Percentiles rank a stretch among this genome's conserved stretches.
phyloP scores from a whole-genome alignment of 2,329 filamentous ascomycete species.

The Aspergillus tamarii region DNA sequence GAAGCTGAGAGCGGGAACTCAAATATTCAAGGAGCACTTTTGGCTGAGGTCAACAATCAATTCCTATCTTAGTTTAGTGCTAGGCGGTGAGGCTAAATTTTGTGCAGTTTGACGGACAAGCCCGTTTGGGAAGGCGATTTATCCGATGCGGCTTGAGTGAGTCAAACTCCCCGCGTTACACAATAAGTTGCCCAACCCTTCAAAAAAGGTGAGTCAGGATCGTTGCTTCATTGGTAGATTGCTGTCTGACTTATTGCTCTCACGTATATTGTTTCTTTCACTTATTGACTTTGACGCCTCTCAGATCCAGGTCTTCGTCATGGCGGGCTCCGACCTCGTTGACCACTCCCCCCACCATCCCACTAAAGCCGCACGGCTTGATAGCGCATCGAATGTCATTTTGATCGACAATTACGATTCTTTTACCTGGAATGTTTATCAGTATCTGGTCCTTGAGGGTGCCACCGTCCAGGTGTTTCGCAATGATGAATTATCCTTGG shows the following conservation, averaged over 20 bases:
- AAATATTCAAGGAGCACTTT: slow-evolving; percentile 33
- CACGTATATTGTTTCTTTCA: neutral
- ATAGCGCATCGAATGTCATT: slow-evolving; percentile 85
- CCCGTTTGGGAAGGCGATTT: slow-evolving; percentile 19
- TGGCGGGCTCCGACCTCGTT: slow-evolving; percentile 52
- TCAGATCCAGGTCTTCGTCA: slow-evolving; percentile 43
- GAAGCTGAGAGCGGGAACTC: slow-evolving; percentile 30
- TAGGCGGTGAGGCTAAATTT: slow-evolving; percentile 32
- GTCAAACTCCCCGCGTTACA: slow-evolving; percentile 6
- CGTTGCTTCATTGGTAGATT: neutral
- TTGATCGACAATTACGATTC: slow-evolving; percentile 99
- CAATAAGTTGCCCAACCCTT: neutral
- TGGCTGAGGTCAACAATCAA: slow-evolving; percentile 42
- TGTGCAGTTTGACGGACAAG: slow-evolving; percentile 22
- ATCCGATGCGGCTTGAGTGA: slow-evolving; percentile 10
- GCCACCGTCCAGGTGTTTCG: slow-evolving; percentile 86
- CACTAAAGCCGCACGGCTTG: slow-evolving; percentile 69
- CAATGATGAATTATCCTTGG: slow-evolving; percentile 87
- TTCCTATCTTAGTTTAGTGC: slow-evolving; percentile 42
- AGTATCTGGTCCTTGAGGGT: slow-evolving; percentile 95
- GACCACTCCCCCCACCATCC: slow-evolving; percentile 86
- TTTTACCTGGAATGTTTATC: slow-evolving; percentile 99
- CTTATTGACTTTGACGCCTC: neutral
- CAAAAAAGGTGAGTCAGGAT: neutral
- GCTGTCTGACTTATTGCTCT: neutral